These are phyloP conservation scores for Diaporthe amygdali DNA, from an alignment of 2,329 filamentous ascomycete genomes.

Conservation along the genomic window DNA sequence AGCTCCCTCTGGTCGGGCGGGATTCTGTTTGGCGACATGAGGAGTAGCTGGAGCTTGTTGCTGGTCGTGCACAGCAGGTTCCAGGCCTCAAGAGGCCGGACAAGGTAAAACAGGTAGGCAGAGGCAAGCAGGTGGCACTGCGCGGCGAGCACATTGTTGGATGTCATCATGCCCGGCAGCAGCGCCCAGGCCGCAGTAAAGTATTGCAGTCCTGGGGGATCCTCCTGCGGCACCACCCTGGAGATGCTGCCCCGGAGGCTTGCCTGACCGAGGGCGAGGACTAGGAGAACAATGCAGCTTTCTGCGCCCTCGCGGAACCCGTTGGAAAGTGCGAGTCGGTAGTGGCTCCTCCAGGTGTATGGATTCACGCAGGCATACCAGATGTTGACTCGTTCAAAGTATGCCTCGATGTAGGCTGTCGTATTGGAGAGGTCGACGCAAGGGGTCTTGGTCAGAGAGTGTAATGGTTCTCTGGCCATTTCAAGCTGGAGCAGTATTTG, in stretches of 20 bases:
- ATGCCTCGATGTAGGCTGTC: slow-evolving; percentile 76
- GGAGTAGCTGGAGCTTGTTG: slow-evolving; percentile 79
- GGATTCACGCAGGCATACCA: slow-evolving; percentile 89
- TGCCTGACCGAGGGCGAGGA: slow-evolving; percentile 78
- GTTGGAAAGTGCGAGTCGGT: slow-evolving; percentile 75
- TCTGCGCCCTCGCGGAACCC: slow-evolving; percentile 81
- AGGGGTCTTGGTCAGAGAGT: slow-evolving; percentile 66
- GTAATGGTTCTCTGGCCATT: slow-evolving; percentile 78
- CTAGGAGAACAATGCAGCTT: slow-evolving; percentile 81
- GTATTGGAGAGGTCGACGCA: slow-evolving; percentile 77
- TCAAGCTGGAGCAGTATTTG: slow-evolving; percentile 83
- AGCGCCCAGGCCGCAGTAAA: slow-evolving; percentile 83
- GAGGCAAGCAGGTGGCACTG: slow-evolving; percentile 83
- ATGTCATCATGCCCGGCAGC: slow-evolving; percentile 78
- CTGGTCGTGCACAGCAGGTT: slow-evolving; percentile 79
- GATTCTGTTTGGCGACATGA: slow-evolving; percentile 75
- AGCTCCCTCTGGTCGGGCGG: slow-evolving; percentile 74
- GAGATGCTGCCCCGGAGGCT: slow-evolving; percentile 79
- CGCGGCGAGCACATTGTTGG: slow-evolving; percentile 77
- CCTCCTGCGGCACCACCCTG: slow-evolving; percentile 68
- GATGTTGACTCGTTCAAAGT: slow-evolving; percentile 81
- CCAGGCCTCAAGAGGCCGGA: slow-evolving; percentile 84
- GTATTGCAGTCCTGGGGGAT: slow-evolving; percentile 78
- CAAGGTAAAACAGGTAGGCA: slow-evolving; percentile 83
- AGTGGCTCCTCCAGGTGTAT: slow-evolving; percentile 78